These are phyloP conservation scores for Alectoria sarmentosa DNA, from an alignment of 495 filamentous ascomycete species.

Conservation along the genomic window DNA sequence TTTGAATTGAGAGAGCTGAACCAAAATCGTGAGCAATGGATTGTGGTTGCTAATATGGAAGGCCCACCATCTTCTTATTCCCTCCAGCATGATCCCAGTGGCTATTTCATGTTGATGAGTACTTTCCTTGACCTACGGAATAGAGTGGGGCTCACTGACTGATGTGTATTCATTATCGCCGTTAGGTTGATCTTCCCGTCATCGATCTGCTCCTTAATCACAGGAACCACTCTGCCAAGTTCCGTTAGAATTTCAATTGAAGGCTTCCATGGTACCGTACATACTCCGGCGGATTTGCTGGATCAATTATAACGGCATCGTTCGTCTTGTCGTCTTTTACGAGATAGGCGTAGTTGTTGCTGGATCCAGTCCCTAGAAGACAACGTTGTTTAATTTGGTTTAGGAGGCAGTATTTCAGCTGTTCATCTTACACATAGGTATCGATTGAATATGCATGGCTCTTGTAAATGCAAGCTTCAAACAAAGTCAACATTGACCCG, in stretches of 20 bases:
- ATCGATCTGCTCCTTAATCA: constrained; percentile 64
- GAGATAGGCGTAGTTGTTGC: constrained; percentile 96
- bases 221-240: constrained; percentile 63
- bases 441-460: constrained; percentile 91
- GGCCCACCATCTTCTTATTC: constrained; percentile 64
- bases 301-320: constrained; percentile 92
- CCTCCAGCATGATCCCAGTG: constrained; percentile 95
- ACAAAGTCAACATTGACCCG: not conserved
- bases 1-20: constrained; percentile 60
- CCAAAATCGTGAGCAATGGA: constrained; percentile 7
- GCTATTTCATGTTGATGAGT: constrained; percentile 38
- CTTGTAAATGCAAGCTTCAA: constrained; percentile 27
- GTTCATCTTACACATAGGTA: constrained; percentile 86
- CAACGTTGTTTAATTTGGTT: constrained; percentile 10
- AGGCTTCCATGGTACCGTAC: constrained; percentile 26
- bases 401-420: constrained; percentile 6
- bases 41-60: constrained; percentile 17
- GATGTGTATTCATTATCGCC: constrained; percentile 92
- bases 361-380: constrained; percentile 74
- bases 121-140: constrained; percentile 3
- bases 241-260: not conserved
- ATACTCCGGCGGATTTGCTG: constrained; percentile 87
- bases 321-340: constrained; percentile 86
- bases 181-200: constrained; percentile 71
- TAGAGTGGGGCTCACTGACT: constrained; percentile 69